These are phyloP conservation scores for Corchorus capsularis DNA, from an alignment of 345 rosid genomes.

Conservation along the genomic window DNA sequence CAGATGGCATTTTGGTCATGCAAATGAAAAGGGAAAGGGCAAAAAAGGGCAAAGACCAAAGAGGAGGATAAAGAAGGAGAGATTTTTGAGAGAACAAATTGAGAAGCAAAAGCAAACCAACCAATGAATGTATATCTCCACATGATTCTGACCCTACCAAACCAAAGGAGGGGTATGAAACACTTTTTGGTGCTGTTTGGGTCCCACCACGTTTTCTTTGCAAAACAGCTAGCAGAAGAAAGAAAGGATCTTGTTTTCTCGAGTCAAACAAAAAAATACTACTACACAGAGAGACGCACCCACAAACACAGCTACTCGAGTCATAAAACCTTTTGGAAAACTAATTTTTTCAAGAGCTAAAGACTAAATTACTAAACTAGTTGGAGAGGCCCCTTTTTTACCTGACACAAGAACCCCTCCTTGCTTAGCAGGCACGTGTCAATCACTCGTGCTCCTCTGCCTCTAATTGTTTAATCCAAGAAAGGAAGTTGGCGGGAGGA, in stretches of 20 bases:
- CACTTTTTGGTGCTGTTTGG: conserved; percentile 20
- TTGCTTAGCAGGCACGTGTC: conserved; percentile 19
- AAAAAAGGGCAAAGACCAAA: not conserved
- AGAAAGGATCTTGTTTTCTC: conserved; percentile 23
- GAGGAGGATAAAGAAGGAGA: not conserved
- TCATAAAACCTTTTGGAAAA: conserved; percentile 22
- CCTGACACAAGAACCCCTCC: conserved; percentile 26
- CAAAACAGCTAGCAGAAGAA: conserved; percentile 50
- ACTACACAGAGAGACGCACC: conserved; percentile 12
- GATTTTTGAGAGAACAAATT: not conserved
- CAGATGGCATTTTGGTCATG: not conserved
- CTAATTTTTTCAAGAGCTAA: conserved; percentile 15
- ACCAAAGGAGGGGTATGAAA: conserved; percentile 7
- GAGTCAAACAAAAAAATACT: conserved; percentile 28
- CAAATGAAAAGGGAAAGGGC: not conserved
- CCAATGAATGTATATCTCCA: conserved; percentile 24
- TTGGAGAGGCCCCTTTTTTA: conserved; percentile 21
- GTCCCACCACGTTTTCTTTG: conserved; percentile 53
- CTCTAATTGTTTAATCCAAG: conserved; percentile 19
- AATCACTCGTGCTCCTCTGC: conserved; percentile 26
- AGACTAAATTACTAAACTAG: not conserved
- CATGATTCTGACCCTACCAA: conserved; percentile 40
- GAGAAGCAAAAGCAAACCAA: conserved; percentile 25
- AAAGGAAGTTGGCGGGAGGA: conserved; percentile 9
- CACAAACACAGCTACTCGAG: conserved; percentile 15